A percentile compares a stretch with the other conserved stretches of the same genome.
Evolutionary conservation across 2,329 filamentous ascomycete species (phyloP).

Genomic region (Calonectria naviculata): DNA sequence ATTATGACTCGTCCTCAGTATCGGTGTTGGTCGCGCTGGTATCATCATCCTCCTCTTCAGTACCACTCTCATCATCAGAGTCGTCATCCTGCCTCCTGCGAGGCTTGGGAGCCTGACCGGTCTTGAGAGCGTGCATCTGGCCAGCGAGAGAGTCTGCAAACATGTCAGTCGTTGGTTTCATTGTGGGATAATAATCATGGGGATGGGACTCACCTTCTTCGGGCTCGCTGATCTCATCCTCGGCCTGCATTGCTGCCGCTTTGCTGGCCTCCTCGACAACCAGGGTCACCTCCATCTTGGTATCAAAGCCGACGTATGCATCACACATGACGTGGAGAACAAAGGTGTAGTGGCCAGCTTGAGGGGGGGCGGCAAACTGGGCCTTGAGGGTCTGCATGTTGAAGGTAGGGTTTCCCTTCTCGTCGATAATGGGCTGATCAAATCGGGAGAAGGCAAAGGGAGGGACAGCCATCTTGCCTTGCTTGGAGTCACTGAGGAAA

Average conservation of each 20-base stretch:
- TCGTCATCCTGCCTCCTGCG: constrained; percentile 67
- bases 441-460: constrained; percentile 96
- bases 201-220: constrained; percentile 82
- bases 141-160: constrained; percentile 84
- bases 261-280: constrained; percentile 90
- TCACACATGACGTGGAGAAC: constrained; percentile 95
- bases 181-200: background rate
- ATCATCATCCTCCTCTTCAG: constrained; percentile 74
- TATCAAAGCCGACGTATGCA: constrained; percentile 94
- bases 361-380: constrained; percentile 94
- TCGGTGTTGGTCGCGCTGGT: constrained; percentile 77
- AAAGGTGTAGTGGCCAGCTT: constrained; percentile 93
- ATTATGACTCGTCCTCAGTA: constrained; percentile 70
- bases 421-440: constrained; percentile 87
- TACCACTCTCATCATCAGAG: constrained; percentile 85
- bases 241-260: constrained; percentile 81
- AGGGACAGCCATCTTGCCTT: constrained; percentile 95
- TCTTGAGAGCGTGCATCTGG: constrained; percentile 90
- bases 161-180: constrained; percentile 34
- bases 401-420: constrained; percentile 87
- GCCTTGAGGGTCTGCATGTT: constrained; percentile 97
- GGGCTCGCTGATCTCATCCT: constrained; percentile 97
- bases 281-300: constrained; percentile 89
- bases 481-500: constrained; percentile 93
- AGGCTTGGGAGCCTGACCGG: constrained; percentile 70